Percentiles rank a stretch among this genome's conserved stretches.
phyloP scores from a whole-genome alignment of 306 rosid genomes.

The Quercus agrifolia region DNA sequence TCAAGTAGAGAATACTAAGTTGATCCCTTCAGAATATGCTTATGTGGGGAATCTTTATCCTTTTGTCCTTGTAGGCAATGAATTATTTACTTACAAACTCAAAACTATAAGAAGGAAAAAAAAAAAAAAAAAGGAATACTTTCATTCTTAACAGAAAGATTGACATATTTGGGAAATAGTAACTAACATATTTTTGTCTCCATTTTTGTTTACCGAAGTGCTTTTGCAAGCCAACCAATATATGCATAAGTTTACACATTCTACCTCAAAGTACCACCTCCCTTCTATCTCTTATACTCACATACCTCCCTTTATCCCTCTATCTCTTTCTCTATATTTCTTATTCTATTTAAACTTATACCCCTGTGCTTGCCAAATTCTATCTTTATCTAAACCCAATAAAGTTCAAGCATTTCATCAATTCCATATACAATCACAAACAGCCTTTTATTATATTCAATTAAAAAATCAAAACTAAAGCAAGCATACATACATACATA shows the following conservation, averaged over 20 bases:
- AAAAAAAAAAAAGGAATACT: not conserved
- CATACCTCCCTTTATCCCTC: too few species aligned
- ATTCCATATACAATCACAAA: too few species aligned
- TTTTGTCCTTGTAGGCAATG: conserved; percentile 33
- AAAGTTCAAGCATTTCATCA: too few species aligned
- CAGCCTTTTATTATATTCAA: too few species aligned
- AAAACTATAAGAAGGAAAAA: not conserved
- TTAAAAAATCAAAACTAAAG: too few species aligned
- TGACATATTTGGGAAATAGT: conserved; percentile 36
- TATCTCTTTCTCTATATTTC: too few species aligned
- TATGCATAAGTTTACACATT: not conserved
- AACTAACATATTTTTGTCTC: conserved; percentile 42
- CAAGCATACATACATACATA: too few species aligned
- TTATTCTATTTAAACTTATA: too few species aligned
- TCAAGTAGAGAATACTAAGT: conserved; percentile 33
- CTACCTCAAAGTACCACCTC: too few species aligned
- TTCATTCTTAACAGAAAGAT: conserved; percentile 29
- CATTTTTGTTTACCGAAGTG: conserved; percentile 19
- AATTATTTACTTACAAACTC: conserved; percentile 37
- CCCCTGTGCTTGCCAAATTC: too few species aligned
- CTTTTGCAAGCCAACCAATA: conserved; percentile 45
- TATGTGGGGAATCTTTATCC: conserved; percentile 57
- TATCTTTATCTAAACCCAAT: too few species aligned
- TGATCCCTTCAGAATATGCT: conserved; percentile 57
- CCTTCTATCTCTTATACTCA: too few species aligned